Percentiles rank a stretch among this genome's conserved stretches.
These are phyloP conservation scores for Lachnellula subtilissima DNA, from an alignment of 2,329 filamentous ascomycete species.

Conservation along the genomic window DNA sequence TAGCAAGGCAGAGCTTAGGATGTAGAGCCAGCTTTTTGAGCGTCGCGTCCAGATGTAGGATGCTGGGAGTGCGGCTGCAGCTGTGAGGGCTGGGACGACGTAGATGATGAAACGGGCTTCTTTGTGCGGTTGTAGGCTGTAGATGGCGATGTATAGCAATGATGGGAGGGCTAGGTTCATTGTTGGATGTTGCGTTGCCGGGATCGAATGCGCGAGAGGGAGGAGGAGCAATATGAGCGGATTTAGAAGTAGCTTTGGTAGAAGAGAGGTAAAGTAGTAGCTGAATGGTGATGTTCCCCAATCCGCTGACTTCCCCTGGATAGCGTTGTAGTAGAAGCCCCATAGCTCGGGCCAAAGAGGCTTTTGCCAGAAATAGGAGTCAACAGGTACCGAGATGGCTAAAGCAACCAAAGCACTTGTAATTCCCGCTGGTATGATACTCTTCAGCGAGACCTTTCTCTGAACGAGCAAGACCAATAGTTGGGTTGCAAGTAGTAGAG, in stretches of 20 bases:
- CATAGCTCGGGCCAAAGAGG: conserved; percentile 84
- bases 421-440: conserved; percentile 62
- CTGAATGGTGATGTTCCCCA: conserved; percentile 87
- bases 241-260: conserved; percentile 81
- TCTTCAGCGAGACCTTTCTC: conserved; percentile 46
- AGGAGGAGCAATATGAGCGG: conserved; percentile 59
- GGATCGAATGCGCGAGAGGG: conserved; percentile 45
- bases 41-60: conserved; percentile 63
- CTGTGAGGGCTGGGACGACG: conserved; percentile 73
- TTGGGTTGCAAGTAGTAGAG: conserved; percentile 68
- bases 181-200: conserved; percentile 41
- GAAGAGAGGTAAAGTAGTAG: conserved; percentile 77
- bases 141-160: conserved; percentile 69
- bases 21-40: conserved; percentile 55
- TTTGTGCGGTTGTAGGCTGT: conserved; percentile 90
- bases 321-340: conserved; percentile 86
- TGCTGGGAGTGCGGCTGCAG: conserved; percentile 68
- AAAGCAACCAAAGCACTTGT: conserved; percentile 64
- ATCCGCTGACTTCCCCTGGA: conserved; percentile 73
- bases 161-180: conserved; percentile 57
- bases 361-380: conserved; percentile 92
- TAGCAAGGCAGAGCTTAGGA: conserved; percentile 50
- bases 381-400: conserved; percentile 64
- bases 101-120: conserved; percentile 96
- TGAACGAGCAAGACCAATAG: conserved; percentile 59